phyloP scores from a whole-genome alignment of 805 yeast genomes.

The Candida andamanensis region DNA sequence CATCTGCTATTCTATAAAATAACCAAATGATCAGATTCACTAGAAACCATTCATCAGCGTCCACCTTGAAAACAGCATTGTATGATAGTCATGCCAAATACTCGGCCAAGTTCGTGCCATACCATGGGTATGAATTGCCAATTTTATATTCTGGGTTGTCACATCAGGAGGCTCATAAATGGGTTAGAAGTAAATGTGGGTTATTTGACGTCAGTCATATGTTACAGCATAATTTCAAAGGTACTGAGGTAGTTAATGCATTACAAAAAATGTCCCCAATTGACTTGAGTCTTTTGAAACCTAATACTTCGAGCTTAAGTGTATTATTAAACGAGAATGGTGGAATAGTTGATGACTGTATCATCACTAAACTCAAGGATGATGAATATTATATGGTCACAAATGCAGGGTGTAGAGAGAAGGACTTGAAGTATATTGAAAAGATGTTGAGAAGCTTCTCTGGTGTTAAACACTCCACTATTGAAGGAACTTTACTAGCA shows the following conservation, averaged over 20 bases:
- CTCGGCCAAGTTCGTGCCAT: slow-evolving; percentile 91
- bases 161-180: slow-evolving; percentile 88
- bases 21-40: slow-evolving; percentile 8
- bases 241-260: slow-evolving; percentile 61
- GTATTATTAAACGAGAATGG: slow-evolving; percentile 65
- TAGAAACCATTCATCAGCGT: slow-evolving; percentile 21
- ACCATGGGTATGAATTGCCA: slow-evolving; percentile 97
- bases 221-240: slow-evolving; percentile 82
- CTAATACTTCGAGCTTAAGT: slow-evolving; percentile 65
- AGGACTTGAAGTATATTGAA: slow-evolving; percentile 64
- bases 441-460: slow-evolving; percentile 40
- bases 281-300: slow-evolving; percentile 55
- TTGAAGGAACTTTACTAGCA: slow-evolving; percentile 78
- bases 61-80: slow-evolving; percentile 67
- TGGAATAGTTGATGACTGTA: slow-evolving; percentile 92
- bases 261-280: slow-evolving; percentile 85
- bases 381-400: slow-evolving; percentile 81
- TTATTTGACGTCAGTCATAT: slow-evolving; percentile 95
- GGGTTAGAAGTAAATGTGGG: slow-evolving; percentile 89
- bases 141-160: slow-evolving; percentile 78
- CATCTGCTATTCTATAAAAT: no score
- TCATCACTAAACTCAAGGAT: slow-evolving; percentile 81
- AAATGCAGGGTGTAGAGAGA: slow-evolving; percentile 90
- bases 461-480: slow-evolving; percentile 37
- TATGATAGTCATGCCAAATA: slow-evolving; percentile 70